Evolutionary conservation across 2,329 filamentous ascomycete genomes (phyloP), one percentile per base, ranked within the genome.

Genomic region (Triangularia verruculosa): DNA sequence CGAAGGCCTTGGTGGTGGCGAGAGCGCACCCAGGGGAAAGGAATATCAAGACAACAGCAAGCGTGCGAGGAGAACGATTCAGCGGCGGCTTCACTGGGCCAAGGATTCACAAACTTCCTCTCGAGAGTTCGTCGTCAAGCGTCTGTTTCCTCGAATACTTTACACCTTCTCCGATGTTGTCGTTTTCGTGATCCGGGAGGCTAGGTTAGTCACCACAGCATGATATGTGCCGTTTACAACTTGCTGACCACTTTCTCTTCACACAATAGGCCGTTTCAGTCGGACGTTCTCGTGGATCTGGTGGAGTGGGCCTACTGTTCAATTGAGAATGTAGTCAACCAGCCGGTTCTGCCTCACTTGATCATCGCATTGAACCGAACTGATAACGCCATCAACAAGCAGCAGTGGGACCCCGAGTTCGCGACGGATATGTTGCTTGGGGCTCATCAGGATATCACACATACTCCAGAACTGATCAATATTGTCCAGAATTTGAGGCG

Each of bases 81-180:
- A 34, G 47, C 22, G 24, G 22, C 5, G 11, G n/a, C 47, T 34
- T 2, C 32, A 5, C 1, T 64, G 62, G 58, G 58, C 53, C 9
- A 54, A 57, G n/a, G 52, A 24, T 6, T 17, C 62, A 4, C 52
- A 24, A 20, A 39, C 51, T 0, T 53, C 60, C 12, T 57, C 51
- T 2, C 13, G 63, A 24, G 51, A 58, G 47, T 58, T 32, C n/a
- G 32, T 25, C 6, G 63, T 62, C 51, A 60, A 30, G 12, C n/a
- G 17, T 12, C 43, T 65, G 6, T 65, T 59, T 30, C 63, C 60
- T 11, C 28, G 56, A 43, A 55, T 63, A 7, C 57, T 65, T 2
- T 65, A 62, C 51, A 65, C 60, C 11, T 65, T 65, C 13, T 65
- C 61, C 15, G 63, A 65, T 27, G 53, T 61, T n/a, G 32, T 63